Evolutionary conservation across 2,329 filamentous ascomycete genomes (phyloP).

Genomic region (Aspergillus arachidicola): DNA sequence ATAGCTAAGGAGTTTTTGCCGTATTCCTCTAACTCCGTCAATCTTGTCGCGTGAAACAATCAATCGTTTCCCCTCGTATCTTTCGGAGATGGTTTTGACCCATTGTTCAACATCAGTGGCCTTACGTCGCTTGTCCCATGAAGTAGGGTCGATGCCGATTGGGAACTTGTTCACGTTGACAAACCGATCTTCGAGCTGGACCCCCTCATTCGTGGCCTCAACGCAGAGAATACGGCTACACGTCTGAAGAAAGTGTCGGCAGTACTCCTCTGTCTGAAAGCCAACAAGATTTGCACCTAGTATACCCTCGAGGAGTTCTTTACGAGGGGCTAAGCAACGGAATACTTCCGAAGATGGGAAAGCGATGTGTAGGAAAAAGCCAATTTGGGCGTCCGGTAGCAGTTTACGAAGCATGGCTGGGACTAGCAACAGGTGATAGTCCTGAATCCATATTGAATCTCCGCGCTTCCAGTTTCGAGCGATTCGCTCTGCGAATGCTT

Average conservation of each 20-base stretch:
- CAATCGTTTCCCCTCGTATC: constrained; percentile 84
- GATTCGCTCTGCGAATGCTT: constrained; percentile 89
- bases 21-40: constrained; percentile 86
- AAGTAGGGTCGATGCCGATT: constrained; percentile 87
- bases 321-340: constrained; percentile 83
- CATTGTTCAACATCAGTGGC: constrained; percentile 75
- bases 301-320: constrained; percentile 86
- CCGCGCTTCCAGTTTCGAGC: constrained; percentile 90
- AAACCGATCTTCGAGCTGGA: constrained; percentile 90
- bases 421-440: constrained; percentile 90
- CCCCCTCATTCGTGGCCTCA: constrained; percentile 82
- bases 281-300: constrained; percentile 89
- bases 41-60: constrained; percentile 95
- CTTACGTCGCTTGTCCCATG: constrained; percentile 70
- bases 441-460: constrained; percentile 92
- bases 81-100: constrained; percentile 77
- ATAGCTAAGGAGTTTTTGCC: constrained; percentile 89
- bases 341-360: constrained; percentile 98
- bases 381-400: constrained; percentile 85
- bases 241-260: constrained; percentile 91
- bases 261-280: constrained; percentile 93
- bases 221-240: constrained; percentile 90
- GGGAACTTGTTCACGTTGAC: constrained; percentile 83
- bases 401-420: constrained; percentile 87
- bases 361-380: constrained; percentile 92